Percentiles rank a stretch among this genome's conserved stretches.
These are phyloP conservation scores for Aspergillus neotritici DNA, from an alignment of 2,329 filamentous ascomycete species.

Conservation along the genomic window DNA sequence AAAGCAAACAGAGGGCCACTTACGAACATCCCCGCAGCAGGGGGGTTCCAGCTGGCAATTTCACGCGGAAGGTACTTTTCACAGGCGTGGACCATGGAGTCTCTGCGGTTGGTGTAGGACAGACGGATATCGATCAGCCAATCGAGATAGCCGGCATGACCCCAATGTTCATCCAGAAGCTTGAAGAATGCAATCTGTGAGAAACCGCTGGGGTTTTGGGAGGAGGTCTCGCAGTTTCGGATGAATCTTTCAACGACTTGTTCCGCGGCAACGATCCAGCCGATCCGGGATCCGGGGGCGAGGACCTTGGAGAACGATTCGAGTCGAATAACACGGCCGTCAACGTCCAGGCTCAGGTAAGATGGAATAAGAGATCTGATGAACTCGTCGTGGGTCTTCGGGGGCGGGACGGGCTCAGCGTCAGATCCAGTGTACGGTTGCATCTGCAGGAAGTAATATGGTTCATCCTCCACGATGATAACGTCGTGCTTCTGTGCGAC, in stretches of 20 bases:
- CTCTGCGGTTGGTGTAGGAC: slow-evolving; percentile 73
- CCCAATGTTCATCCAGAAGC: slow-evolving; percentile 89
- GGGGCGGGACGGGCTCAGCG: slow-evolving; percentile 49
- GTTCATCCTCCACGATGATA: slow-evolving; percentile 85
- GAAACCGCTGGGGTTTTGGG: slow-evolving; percentile 79
- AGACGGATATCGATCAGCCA: slow-evolving; percentile 80
- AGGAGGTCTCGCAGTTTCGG: slow-evolving; percentile 75
- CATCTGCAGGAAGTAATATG: slow-evolving; percentile 89
- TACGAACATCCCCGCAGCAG: slow-evolving; percentile 91
- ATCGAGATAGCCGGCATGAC: slow-evolving; percentile 78
- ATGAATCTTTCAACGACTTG: slow-evolving; percentile 79
- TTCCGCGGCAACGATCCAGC: slow-evolving; percentile 84
- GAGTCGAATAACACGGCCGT: slow-evolving; percentile 82
- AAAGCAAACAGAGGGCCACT: slow-evolving; percentile 36
- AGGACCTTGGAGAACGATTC: slow-evolving; percentile 94
- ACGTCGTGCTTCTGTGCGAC: slow-evolving; percentile 79
- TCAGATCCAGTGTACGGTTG: slow-evolving; percentile 61
- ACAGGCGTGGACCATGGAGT: slow-evolving; percentile 73
- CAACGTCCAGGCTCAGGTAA: slow-evolving; percentile 71
- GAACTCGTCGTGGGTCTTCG: slow-evolving; percentile 64
- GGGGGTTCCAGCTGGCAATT: slow-evolving; percentile 72
- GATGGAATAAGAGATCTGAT: slow-evolving; percentile 67
- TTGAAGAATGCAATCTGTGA: slow-evolving; percentile 81
- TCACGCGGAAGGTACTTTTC: slow-evolving; percentile 68
- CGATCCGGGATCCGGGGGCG: slow-evolving; percentile 71